phyloP scores from a whole-genome alignment of 2,329 filamentous ascomycete genomes.

The Neofusicoccum umdonicola region DNA sequence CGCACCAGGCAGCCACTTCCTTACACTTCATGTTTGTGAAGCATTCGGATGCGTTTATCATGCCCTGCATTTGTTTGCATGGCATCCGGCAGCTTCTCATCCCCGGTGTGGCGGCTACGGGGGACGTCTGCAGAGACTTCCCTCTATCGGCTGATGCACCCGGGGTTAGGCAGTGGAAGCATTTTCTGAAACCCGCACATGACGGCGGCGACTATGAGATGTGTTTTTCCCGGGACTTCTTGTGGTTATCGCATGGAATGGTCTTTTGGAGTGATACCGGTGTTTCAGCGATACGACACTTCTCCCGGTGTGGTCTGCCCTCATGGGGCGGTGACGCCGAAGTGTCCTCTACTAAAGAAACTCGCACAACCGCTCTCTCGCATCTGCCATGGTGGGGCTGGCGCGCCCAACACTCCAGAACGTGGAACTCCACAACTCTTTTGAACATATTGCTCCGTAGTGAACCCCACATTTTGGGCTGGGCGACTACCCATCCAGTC shows the following conservation, averaged over 20 bases:
- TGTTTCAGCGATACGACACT: not conserved
- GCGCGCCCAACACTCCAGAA: not conserved
- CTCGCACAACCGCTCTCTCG: not conserved
- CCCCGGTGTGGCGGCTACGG: not conserved
- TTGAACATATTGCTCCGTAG: no score
- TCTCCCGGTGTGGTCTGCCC: not conserved
- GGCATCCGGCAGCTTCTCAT: not conserved
- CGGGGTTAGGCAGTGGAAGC: not conserved
- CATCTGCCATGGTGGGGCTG: not conserved
- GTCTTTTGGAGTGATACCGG: not conserved
- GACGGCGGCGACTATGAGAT: not conserved
- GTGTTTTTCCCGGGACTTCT: not conserved
- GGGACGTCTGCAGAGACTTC: not conserved
- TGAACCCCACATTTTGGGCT: no score
- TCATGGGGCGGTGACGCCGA: constrained; percentile 2
- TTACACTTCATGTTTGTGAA: not conserved
- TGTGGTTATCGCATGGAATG: not conserved
- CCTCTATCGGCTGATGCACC: not conserved
- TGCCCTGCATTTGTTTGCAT: not conserved
- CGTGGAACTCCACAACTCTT: no score
- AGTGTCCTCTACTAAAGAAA: not conserved
- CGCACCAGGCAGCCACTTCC: not conserved
- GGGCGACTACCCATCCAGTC: no score
- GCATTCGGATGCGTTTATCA: not conserved
- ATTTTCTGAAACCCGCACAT: not conserved